Evolutionary conservation across 192 early-diverging fungal species (phyloP).

Genomic region (Rhizoclosmatium globosum): DNA sequence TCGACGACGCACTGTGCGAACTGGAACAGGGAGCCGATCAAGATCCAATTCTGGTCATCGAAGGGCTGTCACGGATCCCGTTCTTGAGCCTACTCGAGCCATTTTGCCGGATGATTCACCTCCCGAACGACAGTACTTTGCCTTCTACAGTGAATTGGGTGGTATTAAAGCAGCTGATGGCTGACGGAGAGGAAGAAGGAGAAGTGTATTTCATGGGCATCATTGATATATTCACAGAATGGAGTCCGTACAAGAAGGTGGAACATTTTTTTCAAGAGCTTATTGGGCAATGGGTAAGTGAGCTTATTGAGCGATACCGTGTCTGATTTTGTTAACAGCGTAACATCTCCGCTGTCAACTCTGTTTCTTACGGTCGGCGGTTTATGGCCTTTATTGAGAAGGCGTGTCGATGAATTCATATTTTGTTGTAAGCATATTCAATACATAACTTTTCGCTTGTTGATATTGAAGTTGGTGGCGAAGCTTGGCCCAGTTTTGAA

Average conservation of each 20-base stretch:
- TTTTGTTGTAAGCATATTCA: no score
- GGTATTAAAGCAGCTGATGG: slow-evolving; percentile 81
- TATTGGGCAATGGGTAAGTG: slow-evolving; percentile 77
- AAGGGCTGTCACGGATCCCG: not conserved
- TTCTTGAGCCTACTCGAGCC: slow-evolving; percentile 17
- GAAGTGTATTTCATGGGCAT: slow-evolving; percentile 93
- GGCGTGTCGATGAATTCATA: no score
- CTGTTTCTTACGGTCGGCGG: slow-evolving; percentile 83
- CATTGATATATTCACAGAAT: slow-evolving; percentile 98
- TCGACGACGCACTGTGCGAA: not conserved
- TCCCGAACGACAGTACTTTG: slow-evolving; percentile 67
- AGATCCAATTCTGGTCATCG: slow-evolving; percentile 13
- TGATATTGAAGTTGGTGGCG: no score
- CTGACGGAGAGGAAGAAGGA: slow-evolving; percentile 66
- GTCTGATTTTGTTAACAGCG: slow-evolving; percentile 15
- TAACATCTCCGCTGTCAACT: slow-evolving; percentile 84
- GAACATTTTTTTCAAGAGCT: slow-evolving; percentile 91
- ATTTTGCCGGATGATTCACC: slow-evolving; percentile 31
- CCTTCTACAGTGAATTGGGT: slow-evolving; percentile 92
- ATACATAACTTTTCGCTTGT: no score
- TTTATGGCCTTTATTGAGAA: slow-evolving; percentile 87
- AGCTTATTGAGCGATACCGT: not conserved
- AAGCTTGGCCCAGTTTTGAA: no score
- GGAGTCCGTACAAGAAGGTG: slow-evolving; percentile 85
- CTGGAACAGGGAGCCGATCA: not conserved